Evolutionary conservation across 2,329 filamentous ascomycete genomes (phyloP).

Genomic region (Sphaerulina vaccinii): DNA sequence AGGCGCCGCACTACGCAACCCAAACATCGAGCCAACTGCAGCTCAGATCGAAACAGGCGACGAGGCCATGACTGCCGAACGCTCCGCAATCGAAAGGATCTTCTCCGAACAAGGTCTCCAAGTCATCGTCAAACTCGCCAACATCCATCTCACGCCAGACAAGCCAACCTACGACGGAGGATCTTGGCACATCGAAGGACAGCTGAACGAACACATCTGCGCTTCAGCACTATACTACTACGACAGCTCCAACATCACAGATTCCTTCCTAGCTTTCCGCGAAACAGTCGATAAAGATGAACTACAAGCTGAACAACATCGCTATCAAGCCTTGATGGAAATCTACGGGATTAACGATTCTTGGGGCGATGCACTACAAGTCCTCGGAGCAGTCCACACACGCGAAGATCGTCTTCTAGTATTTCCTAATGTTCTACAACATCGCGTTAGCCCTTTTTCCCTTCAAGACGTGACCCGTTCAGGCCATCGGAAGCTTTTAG

Average conservation of each 20-base stretch:
- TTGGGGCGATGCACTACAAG: conserved; percentile 39
- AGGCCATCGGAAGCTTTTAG: conserved; percentile 58
- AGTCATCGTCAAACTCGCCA: conserved; percentile 63
- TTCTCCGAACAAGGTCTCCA: conserved; percentile 53
- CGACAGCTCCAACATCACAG: conserved; percentile 59
- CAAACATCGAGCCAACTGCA: background rate
- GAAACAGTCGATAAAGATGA: conserved; percentile 27
- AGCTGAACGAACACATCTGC: conserved; percentile 62
- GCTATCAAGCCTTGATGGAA: conserved; percentile 27
- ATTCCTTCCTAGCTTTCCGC: conserved; percentile 53
- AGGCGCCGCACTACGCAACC: no score
- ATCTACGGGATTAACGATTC: conserved; percentile 33
- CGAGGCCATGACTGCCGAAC: no score
- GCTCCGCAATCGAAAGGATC: conserved; percentile 26
- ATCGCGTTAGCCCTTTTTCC: conserved; percentile 52
- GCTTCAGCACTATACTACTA: conserved; percentile 64
- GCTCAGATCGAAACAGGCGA: background rate
- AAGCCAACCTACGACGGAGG: conserved; percentile 56
- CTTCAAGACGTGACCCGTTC: conserved; percentile 51
- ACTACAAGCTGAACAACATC: conserved; percentile 17
- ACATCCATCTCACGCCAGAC: conserved; percentile 59
- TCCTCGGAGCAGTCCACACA: conserved; percentile 51
- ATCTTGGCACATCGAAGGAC: conserved; percentile 53
- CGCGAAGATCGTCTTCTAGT: conserved; percentile 51
- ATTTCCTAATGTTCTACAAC: conserved; percentile 57